Evolutionary conservation across 345 rosid genomes (phyloP).

Genomic region (Aquilaria malaccensis): DNA sequence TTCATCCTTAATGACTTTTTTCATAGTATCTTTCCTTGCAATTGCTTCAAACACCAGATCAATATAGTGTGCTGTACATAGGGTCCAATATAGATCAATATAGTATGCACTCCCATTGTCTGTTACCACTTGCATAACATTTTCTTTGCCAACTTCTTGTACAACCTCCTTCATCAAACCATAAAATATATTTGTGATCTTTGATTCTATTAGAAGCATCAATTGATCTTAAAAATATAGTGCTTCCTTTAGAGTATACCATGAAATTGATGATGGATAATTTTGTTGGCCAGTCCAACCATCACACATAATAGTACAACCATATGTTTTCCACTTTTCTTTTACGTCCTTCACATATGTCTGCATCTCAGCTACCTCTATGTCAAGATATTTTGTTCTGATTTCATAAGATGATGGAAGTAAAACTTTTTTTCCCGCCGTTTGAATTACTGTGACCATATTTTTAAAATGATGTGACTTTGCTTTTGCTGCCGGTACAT

Average conservation of each 20-base stretch:
- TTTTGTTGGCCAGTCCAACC: not conserved
- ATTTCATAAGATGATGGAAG: too few relatives aligned
- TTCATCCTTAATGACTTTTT: too few relatives aligned
- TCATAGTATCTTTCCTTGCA: too few relatives aligned
- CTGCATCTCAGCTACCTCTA: not conserved
- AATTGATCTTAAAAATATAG: not conserved
- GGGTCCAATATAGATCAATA: not conserved
- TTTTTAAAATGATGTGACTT: too few relatives aligned
- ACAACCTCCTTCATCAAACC: not conserved
- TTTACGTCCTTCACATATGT: not conserved
- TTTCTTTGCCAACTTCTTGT: not conserved
- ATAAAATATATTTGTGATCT: not conserved
- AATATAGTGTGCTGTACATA: not conserved
- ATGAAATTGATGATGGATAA: not conserved
- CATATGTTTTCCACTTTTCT: not conserved
- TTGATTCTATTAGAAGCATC: not conserved
- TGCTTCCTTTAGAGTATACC: not conserved
- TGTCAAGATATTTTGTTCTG: too few relatives aligned
- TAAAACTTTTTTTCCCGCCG: too few relatives aligned
- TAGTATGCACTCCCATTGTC: not conserved
- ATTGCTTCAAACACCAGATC: too few relatives aligned
- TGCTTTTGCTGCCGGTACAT: too few relatives aligned
- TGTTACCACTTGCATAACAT: not conserved
- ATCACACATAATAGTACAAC: not conserved
- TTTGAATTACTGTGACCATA: too few relatives aligned